Percentiles rank a stretch among this genome's conserved stretches.
These are phyloP conservation scores for Bathelium albidoporum DNA, from an alignment of 495 filamentous ascomycete genomes.

Conservation along the genomic window DNA sequence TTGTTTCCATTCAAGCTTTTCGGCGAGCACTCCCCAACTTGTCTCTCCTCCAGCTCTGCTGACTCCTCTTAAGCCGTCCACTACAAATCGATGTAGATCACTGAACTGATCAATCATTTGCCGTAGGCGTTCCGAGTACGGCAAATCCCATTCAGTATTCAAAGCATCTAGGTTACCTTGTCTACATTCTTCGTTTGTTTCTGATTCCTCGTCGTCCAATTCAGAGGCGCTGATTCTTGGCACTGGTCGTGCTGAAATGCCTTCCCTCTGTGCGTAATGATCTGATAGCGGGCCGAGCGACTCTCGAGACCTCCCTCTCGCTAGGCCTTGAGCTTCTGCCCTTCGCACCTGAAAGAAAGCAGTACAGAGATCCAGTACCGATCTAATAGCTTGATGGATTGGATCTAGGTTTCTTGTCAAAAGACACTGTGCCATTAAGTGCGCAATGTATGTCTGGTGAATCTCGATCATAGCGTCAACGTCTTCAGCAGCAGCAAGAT, in stretches of 20 bases:
- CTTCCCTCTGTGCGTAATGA: background rate
- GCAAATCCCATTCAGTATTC: constrained; percentile 22
- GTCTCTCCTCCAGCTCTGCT: constrained; percentile 38
- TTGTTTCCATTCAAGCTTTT: constrained; percentile 31
- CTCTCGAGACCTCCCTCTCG: constrained; percentile 31
- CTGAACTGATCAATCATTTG: constrained; percentile 36
- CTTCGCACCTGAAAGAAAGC: constrained; percentile 24
- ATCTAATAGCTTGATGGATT: constrained; percentile 26
- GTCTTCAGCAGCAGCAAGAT: constrained; percentile 53
- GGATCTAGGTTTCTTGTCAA: constrained; percentile 39
- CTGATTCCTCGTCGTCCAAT: background rate
- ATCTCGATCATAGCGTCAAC: constrained; percentile 71
- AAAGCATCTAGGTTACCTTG: constrained; percentile 16
- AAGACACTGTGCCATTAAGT: constrained; percentile 54
- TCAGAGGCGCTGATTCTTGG: background rate
- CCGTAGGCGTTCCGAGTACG: constrained; percentile 26
- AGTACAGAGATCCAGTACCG: constrained; percentile 39
- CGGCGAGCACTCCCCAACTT: constrained; percentile 44
- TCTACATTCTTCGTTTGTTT: constrained; percentile 13
- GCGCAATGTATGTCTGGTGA: constrained; percentile 52
- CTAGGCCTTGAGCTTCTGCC: background rate
- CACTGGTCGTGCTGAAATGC: background rate
- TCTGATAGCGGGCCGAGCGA: background rate
- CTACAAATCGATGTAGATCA: constrained; percentile 35
- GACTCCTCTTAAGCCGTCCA: constrained; percentile 37